Conservation (phyloP, 2,329 filamentous ascomycete species). For the Escovopsis sp. region DNA sequence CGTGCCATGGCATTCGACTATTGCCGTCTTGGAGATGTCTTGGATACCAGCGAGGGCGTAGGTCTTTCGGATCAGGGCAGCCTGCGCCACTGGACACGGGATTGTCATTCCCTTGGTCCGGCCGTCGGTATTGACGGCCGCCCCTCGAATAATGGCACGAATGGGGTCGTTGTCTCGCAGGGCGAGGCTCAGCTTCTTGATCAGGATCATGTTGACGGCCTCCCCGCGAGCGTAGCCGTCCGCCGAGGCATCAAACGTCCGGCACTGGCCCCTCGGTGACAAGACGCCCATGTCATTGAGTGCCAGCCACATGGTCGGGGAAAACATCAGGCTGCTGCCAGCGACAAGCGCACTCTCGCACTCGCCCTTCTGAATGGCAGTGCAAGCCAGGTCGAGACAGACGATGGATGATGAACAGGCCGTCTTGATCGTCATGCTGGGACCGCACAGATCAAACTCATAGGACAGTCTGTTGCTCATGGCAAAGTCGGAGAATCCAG, state of each 20-base stretch:
- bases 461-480: conserved; percentile 18
- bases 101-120: conserved; percentile 23
- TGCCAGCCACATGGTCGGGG: conserved; percentile 6
- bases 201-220: conserved; percentile 16
- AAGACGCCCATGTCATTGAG: conserved; percentile 6
- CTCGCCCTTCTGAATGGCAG: conserved; percentile 12
- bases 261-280: conserved; percentile 13
- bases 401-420: conserved; percentile 18
- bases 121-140: conserved; percentile 23
- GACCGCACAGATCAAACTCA: conserved; percentile 14
- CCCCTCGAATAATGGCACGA: conserved; percentile 18
- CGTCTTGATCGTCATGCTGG: conserved; percentile 17
- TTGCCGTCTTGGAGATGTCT: conserved; percentile 6
- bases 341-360: conserved; percentile 12
- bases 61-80: conserved; percentile 13
- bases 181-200: conserved; percentile 28
- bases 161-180: conserved; percentile 24
- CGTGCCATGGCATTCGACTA: conserved; percentile 15
- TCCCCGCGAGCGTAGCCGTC: conserved; percentile 31
- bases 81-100: conserved; percentile 20
- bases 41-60: conserved; percentile 13
- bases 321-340: conserved; percentile 9
- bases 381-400: conserved; percentile 14
- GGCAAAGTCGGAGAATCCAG: conserved; percentile 13
- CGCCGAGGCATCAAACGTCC: conserved; percentile 15